phyloP scores from a whole-genome alignment of 176 grass and related monocot species.

The Pontederia crassipes region DNA sequence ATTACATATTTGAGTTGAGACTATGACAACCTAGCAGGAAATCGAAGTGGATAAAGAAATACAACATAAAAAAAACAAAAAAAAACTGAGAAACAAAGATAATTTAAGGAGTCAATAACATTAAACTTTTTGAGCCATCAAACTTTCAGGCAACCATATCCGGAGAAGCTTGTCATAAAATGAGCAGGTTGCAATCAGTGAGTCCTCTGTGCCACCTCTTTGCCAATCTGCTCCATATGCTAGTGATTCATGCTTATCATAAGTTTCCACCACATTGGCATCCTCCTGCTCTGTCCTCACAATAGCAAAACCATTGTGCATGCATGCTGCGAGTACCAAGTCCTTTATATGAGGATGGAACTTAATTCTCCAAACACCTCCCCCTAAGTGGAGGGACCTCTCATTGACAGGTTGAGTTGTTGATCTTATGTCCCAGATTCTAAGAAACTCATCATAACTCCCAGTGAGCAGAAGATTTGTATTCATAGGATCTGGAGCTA shows the following conservation, averaged over 20 bases:
- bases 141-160: conserved; percentile 44
- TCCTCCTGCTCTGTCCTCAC: conserved; percentile 39
- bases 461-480: conserved; percentile 60
- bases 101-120: no score
- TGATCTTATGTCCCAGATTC: conserved; percentile 91
- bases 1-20: no score
- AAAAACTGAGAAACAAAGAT: no score
- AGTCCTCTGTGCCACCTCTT: conserved; percentile 39
- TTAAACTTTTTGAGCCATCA: no score
- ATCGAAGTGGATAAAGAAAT: no score
- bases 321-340: conserved; percentile 71
- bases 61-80: no score
- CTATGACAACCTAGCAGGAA: no score
- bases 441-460: conserved; percentile 91
- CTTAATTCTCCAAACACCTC: conserved; percentile 96
- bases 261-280: conserved; percentile 48
- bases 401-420: conserved; percentile 51
- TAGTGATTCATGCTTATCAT: conserved; percentile 74
- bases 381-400: conserved; percentile 64
- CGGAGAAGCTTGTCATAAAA: conserved; percentile 80
- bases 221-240: conserved; percentile 96
- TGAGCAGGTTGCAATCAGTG: conserved; percentile 66
- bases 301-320: conserved; percentile 94
- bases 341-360: conserved; percentile 48
- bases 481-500: conserved; percentile 53